These are phyloP conservation scores for Plasmopara muralis DNA, from an alignment of 352 stramenopile genomes.

Conservation along the genomic window DNA sequence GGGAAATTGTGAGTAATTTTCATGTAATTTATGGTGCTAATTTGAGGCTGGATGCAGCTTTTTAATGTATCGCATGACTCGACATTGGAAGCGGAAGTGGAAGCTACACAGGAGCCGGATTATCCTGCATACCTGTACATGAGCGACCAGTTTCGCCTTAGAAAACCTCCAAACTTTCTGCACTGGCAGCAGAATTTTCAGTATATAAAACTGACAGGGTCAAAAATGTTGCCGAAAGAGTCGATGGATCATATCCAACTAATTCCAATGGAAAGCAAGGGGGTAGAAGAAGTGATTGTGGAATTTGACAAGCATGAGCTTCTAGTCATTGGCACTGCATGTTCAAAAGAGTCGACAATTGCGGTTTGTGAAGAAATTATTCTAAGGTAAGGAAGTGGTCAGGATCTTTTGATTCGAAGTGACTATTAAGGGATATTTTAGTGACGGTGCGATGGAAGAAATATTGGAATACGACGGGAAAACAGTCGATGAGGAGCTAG, in stretches of 20 bases:
- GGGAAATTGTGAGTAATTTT: not conserved
- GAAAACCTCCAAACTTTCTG: slow-evolving; percentile 35
- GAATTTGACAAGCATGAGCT: slow-evolving; percentile 4
- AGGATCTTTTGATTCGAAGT: not conserved
- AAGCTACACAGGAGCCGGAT: slow-evolving; percentile 1
- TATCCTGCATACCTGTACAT: slow-evolving; percentile 34
- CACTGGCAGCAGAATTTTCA: slow-evolving; percentile 44
- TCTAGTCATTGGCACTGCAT: slow-evolving; percentile 11
- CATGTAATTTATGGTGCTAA: not conserved
- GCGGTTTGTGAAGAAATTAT: slow-evolving; percentile 16
- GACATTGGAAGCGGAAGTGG: slow-evolving; percentile 1
- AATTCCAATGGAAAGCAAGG: slow-evolving; percentile 6
- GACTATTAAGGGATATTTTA: slow-evolving; percentile 4
- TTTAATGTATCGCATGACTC: slow-evolving; percentile 8
- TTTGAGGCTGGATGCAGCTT: slow-evolving; percentile 12
- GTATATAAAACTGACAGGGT: slow-evolving; percentile 35
- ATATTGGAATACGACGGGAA: slow-evolving; percentile 21
- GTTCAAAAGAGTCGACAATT: slow-evolving; percentile 10
- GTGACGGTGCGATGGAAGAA: slow-evolving; percentile 46
- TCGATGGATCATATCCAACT: slow-evolving; percentile 39
- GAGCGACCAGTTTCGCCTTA: slow-evolving; percentile 43
- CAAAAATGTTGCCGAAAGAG: slow-evolving; percentile 15
- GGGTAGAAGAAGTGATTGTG: not conserved
- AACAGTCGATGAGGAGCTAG: slow-evolving; percentile 5
- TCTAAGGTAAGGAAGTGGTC: slow-evolving; percentile 7